A percentile compares a stretch with the other conserved stretches of the same genome.
These are phyloP conservation scores for Annulohypoxylon stygium DNA, from an alignment of 495 filamentous ascomycete genomes.

Conservation along the genomic window DNA sequence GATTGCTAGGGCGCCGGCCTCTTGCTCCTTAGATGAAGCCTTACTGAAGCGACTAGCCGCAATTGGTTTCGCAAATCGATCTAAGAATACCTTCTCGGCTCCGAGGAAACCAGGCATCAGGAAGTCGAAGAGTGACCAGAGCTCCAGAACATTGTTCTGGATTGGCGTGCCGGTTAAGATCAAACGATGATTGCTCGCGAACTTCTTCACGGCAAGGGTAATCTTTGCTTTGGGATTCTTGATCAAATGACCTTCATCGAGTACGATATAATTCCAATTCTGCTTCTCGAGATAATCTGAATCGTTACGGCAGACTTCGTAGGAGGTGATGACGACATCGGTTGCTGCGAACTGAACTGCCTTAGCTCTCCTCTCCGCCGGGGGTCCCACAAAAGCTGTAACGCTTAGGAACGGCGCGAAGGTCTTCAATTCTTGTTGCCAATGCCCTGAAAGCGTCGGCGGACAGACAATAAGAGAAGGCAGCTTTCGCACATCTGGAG, in stretches of 20 bases:
- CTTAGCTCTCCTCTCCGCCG: conserved; percentile 78
- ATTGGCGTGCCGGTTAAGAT: conserved; percentile 98
- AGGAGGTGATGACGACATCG: conserved; percentile 96
- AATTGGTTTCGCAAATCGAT: conserved; percentile 97
- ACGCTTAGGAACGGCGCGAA: conserved; percentile 94
- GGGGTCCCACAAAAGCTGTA: conserved; percentile 90
- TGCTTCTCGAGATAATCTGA: conserved; percentile 83
- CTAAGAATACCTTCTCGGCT: conserved; percentile 98
- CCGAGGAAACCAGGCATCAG: conserved; percentile 98
- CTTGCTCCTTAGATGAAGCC: conserved; percentile 97
- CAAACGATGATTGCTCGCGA: conserved; percentile 90
- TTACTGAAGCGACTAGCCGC: conserved; percentile 94
- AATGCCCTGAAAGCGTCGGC: conserved; percentile 97
- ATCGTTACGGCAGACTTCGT: conserved; percentile 96
- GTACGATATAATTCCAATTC: conserved; percentile 96
- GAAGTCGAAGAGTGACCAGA: conserved; percentile 99
- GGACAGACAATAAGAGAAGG: conserved; percentile 97
- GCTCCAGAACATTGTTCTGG: conserved; percentile 96
- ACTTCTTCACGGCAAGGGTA: conserved; percentile 87
- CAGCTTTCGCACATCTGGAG: conserved; percentile 79
- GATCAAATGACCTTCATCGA: conserved; percentile 98
- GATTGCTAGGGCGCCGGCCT: conserved; percentile 94
- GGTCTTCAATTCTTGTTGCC: conserved; percentile 95
- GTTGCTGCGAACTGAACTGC: conserved; percentile 75
- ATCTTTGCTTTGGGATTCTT: conserved; percentile 98